Evolutionary conservation across 768 basidiomycete genomes (phyloP).

Genomic region (Termitomyces sp.): DNA sequence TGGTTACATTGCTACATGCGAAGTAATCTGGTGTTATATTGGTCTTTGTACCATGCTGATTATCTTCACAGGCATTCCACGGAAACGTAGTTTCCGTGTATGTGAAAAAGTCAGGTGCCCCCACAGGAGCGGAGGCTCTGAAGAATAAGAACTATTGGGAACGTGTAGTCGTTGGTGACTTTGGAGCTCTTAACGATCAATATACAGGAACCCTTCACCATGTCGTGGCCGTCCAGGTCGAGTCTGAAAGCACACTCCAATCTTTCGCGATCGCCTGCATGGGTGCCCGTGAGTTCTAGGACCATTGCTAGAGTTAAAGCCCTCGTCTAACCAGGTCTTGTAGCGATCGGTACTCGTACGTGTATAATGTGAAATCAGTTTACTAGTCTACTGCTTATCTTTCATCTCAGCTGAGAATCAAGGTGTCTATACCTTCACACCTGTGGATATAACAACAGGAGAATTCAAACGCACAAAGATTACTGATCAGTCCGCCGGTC

Average conservation of each 20-base stretch:
- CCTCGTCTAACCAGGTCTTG: neutral
- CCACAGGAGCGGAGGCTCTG: neutral
- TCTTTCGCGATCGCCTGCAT: neutral
- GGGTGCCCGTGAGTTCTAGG: neutral
- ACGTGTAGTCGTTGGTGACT: neutral
- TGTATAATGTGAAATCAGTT: neutral
- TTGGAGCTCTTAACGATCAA: neutral
- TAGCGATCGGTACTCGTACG: neutral
- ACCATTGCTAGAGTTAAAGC: neutral
- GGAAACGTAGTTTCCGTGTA: neutral
- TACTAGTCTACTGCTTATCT: neutral
- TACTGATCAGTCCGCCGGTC: neutral
- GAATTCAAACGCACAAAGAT: neutral
- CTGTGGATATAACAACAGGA: neutral
- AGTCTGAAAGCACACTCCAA: neutral
- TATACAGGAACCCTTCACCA: constrained; percentile 1
- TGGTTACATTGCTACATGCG: neutral
- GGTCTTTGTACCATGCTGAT: neutral
- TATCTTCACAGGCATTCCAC: neutral
- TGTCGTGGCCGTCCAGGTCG: neutral
- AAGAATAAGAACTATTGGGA: neutral
- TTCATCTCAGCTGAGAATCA: neutral
- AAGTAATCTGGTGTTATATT: neutral
- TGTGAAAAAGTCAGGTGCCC: neutral
- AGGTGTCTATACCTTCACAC: neutral